Percentiles rank a stretch among this genome's conserved stretches.
Evolutionary conservation across 176 grass and related monocot species (phyloP).

Genomic region (Dendrocalamus sinicus): DNA sequence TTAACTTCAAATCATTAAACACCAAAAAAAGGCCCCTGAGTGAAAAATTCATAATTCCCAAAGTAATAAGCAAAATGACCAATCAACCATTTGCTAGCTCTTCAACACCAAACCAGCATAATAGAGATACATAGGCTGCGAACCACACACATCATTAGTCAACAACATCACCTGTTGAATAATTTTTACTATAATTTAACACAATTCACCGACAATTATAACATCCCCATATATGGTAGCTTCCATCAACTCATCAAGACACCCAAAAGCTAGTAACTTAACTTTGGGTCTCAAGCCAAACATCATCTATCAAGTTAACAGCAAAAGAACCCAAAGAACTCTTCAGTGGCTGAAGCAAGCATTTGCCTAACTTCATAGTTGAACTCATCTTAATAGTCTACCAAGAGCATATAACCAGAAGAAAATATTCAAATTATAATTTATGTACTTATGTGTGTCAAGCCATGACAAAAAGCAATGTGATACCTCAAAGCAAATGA

Average conservation of each 20-base stretch:
- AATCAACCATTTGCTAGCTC: neutral
- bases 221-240: neutral
- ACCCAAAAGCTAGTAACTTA: constrained; percentile 1
- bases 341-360: constrained; percentile 16
- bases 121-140: constrained; percentile 10
- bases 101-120: constrained; percentile 19
- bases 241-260: constrained; percentile 31
- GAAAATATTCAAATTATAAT: neutral
- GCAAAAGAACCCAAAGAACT: neutral
- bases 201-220: neutral
- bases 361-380: neutral
- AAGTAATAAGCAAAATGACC: constrained; percentile 9
- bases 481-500: neutral
- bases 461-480: neutral
- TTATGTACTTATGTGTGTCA: neutral
- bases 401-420: neutral
- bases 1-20: neutral
- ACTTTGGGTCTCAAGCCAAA: constrained; percentile 14
- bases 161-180: neutral
- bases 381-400: neutral
- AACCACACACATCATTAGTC: constrained; percentile 1
- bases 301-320: constrained; percentile 16
- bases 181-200: constrained; percentile 18
- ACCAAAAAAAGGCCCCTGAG: neutral
- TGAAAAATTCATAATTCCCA: neutral